Evolutionary conservation across 305 asterid genomes (phyloP).

Genomic region (Nicotiana rustica): DNA sequence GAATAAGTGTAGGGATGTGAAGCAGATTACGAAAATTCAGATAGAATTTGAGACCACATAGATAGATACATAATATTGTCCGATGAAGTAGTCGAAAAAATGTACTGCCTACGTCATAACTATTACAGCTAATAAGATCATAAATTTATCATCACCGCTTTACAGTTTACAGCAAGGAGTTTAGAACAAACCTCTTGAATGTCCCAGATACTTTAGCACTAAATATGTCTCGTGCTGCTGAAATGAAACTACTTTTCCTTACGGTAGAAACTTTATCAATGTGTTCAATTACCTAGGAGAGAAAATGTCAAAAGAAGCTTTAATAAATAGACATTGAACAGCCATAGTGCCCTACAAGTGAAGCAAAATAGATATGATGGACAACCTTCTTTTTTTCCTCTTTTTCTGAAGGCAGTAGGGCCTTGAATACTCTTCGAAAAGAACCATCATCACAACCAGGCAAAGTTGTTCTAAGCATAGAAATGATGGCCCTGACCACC

Average conservation of each 20-base stretch:
- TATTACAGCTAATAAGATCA: neutral
- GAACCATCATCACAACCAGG: conserved; percentile 87
- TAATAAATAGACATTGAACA: conserved; percentile 24
- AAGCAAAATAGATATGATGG: conserved; percentile 28
- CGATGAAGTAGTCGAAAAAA: neutral
- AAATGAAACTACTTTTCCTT: conserved; percentile 85
- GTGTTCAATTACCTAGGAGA: conserved; percentile 80
- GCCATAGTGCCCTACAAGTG: neutral
- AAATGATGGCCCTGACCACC: conserved; percentile 86
- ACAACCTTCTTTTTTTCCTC: conserved; percentile 88
- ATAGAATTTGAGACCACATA: conserved; percentile 9
- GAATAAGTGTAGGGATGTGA: conserved; percentile 8
- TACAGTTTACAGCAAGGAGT: conserved; percentile 32
- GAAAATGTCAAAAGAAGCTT: conserved; percentile 38
- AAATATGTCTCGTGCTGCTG: conserved; percentile 90
- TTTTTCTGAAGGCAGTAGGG: conserved; percentile 83
- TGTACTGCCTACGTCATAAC: conserved; percentile 3
- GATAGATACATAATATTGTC: neutral
- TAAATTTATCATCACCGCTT: neutral
- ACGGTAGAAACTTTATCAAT: conserved; percentile 85
- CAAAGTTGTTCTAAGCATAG: conserved; percentile 85
- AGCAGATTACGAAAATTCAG: conserved; percentile 12
- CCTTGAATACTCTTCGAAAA: conserved; percentile 83
- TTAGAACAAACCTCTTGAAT: conserved; percentile 71
- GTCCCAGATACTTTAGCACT: conserved; percentile 94